A percentile compares a stretch with the other conserved stretches of the same genome.
phyloP scores from a whole-genome alignment of 257 asterid genomes.

The Scutellaria baicalensis region DNA sequence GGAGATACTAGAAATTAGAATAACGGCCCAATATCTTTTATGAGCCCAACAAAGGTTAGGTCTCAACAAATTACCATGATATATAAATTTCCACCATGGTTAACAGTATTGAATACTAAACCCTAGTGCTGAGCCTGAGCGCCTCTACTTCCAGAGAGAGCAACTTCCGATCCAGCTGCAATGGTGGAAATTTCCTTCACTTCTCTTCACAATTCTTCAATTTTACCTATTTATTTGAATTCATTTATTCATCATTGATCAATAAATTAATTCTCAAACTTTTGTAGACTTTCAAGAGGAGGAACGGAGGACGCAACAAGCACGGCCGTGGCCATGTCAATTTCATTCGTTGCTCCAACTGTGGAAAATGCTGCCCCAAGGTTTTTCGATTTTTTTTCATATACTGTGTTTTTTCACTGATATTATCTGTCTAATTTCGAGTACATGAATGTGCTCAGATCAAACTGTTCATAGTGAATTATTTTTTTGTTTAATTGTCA shows the following conservation, averaged over 20 bases:
- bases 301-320: slow-evolving; percentile 72
- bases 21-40: not conserved
- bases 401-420: not conserved
- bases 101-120: not conserved
- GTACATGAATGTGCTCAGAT: not conserved
- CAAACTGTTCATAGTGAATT: not conserved
- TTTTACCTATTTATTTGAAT: not conserved
- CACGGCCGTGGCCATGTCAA: slow-evolving; percentile 69
- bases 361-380: slow-evolving; percentile 74
- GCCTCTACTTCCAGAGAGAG: slow-evolving; percentile 19
- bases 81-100: not conserved
- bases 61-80: not conserved
- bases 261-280: not conserved
- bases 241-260: not conserved
- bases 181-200: slow-evolving; percentile 7
- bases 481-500: not conserved
- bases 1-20: not conserved
- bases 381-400: slow-evolving; percentile 5
- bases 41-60: slow-evolving; percentile 3
- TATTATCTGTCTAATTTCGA: not conserved
- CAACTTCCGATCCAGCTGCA: not conserved
- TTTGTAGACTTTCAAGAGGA: slow-evolving; percentile 42
- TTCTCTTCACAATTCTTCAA: not conserved
- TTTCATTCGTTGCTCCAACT: slow-evolving; percentile 62
- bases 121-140: slow-evolving; percentile 14